Conservation (phyloP, 139 green algal species). For the Gonium pectorale region DNA sequence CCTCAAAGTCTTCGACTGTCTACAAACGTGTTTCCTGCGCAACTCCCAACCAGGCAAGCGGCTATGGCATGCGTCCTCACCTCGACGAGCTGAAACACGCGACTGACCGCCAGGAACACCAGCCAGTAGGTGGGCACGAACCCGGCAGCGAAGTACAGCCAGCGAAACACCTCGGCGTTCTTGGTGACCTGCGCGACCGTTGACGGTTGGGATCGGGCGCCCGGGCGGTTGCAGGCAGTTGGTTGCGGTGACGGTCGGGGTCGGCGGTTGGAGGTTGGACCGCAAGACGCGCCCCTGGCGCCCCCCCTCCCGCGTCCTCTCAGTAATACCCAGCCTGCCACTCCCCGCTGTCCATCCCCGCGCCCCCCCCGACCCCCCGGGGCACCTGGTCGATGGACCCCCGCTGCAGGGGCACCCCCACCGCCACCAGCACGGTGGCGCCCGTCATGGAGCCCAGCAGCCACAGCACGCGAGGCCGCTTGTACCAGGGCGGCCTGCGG, state of each 20-base stretch:
- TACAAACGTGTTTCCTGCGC: background rate
- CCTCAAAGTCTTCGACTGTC: background rate
- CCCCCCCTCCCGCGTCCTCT: background rate
- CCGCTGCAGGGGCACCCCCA: background rate
- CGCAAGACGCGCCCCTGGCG: too few species aligned
- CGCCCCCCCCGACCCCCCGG: too few species aligned
- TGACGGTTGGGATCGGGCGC: too few species aligned
- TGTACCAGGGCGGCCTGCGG: background rate
- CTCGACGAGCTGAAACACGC: slow-evolving; percentile 1
- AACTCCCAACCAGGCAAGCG: background rate
- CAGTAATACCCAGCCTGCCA: background rate
- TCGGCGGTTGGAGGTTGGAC: too few species aligned
- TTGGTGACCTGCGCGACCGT: background rate
- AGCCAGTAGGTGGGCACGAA: slow-evolving; percentile 17
- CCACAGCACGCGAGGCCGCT: background rate
- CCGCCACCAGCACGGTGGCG: background rate
- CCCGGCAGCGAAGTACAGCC: slow-evolving; percentile 19
- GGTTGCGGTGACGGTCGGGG: too few species aligned
- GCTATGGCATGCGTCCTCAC: background rate
- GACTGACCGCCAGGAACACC: background rate
- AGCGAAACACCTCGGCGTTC: background rate
- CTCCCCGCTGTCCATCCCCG: too few species aligned
- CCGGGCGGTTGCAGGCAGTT: too few species aligned
- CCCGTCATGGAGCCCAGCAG: background rate
- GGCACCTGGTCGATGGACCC: background rate